Percentiles rank a stretch among this genome's conserved stretches.
Conservation (phyloP, 1,284 basidiomycete species). For the Omphalotus olearius region DNA sequence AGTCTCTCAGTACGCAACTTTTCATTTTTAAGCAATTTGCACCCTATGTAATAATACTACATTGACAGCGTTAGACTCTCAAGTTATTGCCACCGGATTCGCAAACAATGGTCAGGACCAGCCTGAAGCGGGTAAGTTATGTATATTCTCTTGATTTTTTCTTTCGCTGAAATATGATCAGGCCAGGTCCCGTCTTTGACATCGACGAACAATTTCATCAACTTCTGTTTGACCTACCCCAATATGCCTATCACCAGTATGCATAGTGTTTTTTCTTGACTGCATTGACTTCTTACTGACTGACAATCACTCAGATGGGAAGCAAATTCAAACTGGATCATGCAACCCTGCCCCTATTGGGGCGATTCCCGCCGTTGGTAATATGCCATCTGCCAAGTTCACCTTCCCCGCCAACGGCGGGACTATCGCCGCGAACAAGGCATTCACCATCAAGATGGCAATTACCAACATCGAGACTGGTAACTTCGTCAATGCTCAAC, state of each 20-base stretch:
- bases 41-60: no score
- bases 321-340: conserved; percentile 11
- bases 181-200: conserved; percentile 36
- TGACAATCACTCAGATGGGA: conserved; percentile 1
- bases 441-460: conserved; percentile 39
- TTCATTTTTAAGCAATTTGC: no score
- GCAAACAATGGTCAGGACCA: conserved; percentile 44
- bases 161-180: no score
- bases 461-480: conserved; percentile 49
- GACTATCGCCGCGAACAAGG: conserved; percentile 38
- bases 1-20: no score
- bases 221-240: conserved; percentile 33
- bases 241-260: conserved; percentile 19
- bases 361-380: conserved; percentile 16
- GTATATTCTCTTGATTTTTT: no score
- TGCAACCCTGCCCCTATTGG: conserved; percentile 16
- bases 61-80: conserved; percentile 14
- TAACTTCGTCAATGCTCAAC: conserved; percentile 50
- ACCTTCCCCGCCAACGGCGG: conserved; percentile 42
- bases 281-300: not conserved
- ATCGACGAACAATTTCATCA: conserved; percentile 55
- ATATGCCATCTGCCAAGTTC: conserved; percentile 57
- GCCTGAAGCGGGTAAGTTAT: conserved; percentile 25
- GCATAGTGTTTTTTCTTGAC: not conserved
- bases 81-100: conserved; percentile 48